These are phyloP conservation scores for Penicillium sp. DNA, from an alignment of 2,329 filamentous ascomycete species.

Conservation along the genomic window DNA sequence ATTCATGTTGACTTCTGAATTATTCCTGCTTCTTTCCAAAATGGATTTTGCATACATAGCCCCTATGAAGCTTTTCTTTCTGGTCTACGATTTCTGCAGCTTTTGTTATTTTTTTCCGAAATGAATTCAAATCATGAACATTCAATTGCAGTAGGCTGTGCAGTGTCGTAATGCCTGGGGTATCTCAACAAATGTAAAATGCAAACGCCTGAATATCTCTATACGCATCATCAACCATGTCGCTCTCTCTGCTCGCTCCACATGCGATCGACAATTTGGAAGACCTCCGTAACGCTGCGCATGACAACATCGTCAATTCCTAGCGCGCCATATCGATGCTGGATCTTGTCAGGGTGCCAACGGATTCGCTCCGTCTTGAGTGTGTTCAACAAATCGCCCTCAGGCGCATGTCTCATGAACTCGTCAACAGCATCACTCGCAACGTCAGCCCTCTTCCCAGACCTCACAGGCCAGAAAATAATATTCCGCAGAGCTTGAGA, in stretches of 20 bases:
- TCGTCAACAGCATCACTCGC: slow-evolving; percentile 61
- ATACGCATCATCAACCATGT: not conserved
- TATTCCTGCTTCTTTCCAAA: slow-evolving; percentile 17
- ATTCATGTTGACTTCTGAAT: slow-evolving; percentile 20
- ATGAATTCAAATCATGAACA: slow-evolving; percentile 26
- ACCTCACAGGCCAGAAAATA: slow-evolving; percentile 73
- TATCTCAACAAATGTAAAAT: slow-evolving; percentile 11
- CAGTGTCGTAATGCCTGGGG: slow-evolving; percentile 9
- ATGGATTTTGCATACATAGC: slow-evolving; percentile 27
- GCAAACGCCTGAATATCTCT: slow-evolving; percentile 11
- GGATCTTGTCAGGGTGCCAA: slow-evolving; percentile 98
- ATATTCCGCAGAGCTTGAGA: slow-evolving; percentile 38
- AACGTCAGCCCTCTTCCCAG: slow-evolving; percentile 59
- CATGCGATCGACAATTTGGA: slow-evolving; percentile 82
- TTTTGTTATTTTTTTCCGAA: slow-evolving; percentile 16
- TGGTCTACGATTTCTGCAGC: slow-evolving; percentile 12
- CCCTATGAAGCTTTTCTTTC: slow-evolving; percentile 12
- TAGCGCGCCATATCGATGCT: slow-evolving; percentile 76
- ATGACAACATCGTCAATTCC: slow-evolving; percentile 71
- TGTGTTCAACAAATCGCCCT: slow-evolving; percentile 45
- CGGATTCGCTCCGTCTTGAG: slow-evolving; percentile 84
- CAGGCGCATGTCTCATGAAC: slow-evolving; percentile 66
- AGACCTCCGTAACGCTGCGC: slow-evolving; percentile 81
- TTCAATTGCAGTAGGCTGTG: not conserved
- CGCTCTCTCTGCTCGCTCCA: slow-evolving; percentile 64